phyloP scores from a whole-genome alignment of 306 rosid species.

The Malus orientalis region DNA sequence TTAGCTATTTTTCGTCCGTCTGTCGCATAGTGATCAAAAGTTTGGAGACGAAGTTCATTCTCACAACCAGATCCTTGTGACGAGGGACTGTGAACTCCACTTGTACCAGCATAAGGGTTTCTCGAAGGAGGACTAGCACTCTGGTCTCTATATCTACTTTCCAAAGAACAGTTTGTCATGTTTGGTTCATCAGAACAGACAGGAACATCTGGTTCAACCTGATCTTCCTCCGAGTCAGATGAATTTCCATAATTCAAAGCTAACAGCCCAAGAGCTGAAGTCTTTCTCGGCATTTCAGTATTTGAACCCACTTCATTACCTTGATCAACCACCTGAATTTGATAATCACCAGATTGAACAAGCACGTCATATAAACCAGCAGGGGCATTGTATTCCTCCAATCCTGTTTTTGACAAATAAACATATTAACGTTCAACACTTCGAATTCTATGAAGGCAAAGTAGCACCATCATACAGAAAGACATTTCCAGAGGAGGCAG shows the following conservation, averaged over 20 bases:
- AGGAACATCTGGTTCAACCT: constrained; percentile 29
- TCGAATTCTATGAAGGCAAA: background rate
- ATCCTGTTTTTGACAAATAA: constrained; percentile 33
- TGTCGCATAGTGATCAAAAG: constrained; percentile 7
- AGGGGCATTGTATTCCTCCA: constrained; percentile 30
- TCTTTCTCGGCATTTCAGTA: constrained; percentile 33
- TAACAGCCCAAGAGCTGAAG: constrained; percentile 82
- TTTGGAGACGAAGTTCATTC: constrained; percentile 21
- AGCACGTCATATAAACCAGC: constrained; percentile 34
- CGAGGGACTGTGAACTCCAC: constrained; percentile 14
- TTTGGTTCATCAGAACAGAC: constrained; percentile 32
- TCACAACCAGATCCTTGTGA: constrained; percentile 18
- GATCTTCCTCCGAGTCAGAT: constrained; percentile 87
- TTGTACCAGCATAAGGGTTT: constrained; percentile 25
- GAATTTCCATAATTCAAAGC: constrained; percentile 82
- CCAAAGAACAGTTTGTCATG: constrained; percentile 34
- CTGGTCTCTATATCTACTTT: constrained; percentile 28
- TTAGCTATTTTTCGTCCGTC: constrained; percentile 27
- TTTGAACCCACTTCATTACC: constrained; percentile 22
- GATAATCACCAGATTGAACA: constrained; percentile 34
- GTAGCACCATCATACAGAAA: background rate
- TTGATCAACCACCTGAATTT: constrained; percentile 25
- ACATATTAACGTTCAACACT: background rate
- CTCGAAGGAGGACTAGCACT: constrained; percentile 36
- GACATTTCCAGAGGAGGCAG: background rate